These are phyloP conservation scores for Pichia paraexigua DNA, from an alignment of 805 yeast genomes.

Conservation along the genomic window DNA sequence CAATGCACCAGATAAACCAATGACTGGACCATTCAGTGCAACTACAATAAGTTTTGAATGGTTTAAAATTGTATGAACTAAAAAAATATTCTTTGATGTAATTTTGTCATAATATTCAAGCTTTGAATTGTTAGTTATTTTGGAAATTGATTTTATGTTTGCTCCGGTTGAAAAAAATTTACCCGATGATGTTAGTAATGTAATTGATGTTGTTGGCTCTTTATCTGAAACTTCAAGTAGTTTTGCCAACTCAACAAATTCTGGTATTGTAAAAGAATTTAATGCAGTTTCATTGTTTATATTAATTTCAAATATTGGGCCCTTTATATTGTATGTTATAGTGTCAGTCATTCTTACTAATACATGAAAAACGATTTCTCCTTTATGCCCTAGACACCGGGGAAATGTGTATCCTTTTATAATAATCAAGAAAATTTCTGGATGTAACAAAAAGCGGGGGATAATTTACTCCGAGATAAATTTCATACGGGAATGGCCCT, in stretches of 20 bases:
- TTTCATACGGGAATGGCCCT: background rate
- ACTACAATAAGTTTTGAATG: conserved; percentile 65
- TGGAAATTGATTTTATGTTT: conserved; percentile 39
- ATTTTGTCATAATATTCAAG: conserved; percentile 26
- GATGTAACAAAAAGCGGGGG: background rate
- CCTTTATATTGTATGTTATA: conserved; percentile 14
- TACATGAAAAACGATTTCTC: no score
- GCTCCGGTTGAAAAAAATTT: conserved; percentile 83
- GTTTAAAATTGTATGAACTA: conserved; percentile 59
- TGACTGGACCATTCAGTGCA: conserved; percentile 81
- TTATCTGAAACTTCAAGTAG: conserved; percentile 53
- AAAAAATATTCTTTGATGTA: conserved; percentile 55
- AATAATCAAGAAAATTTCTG: background rate
- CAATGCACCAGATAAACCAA: conserved; percentile 70
- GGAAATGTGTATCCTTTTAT: background rate
- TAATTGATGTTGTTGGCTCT: conserved; percentile 52
- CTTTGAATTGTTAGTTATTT: conserved; percentile 17
- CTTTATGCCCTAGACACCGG: background rate
- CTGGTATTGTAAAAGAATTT: conserved; percentile 62
- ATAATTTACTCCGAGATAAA: background rate
- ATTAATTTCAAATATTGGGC: conserved; percentile 42
- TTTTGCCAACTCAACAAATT: conserved; percentile 53
- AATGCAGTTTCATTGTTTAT: conserved; percentile 51
- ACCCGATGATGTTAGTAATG: conserved; percentile 65
- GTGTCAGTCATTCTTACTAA: conserved; percentile 2